These are phyloP conservation scores for Hymenotorrendiella dingleyae DNA, from an alignment of 2,329 filamentous ascomycete species.

Conservation along the genomic window DNA sequence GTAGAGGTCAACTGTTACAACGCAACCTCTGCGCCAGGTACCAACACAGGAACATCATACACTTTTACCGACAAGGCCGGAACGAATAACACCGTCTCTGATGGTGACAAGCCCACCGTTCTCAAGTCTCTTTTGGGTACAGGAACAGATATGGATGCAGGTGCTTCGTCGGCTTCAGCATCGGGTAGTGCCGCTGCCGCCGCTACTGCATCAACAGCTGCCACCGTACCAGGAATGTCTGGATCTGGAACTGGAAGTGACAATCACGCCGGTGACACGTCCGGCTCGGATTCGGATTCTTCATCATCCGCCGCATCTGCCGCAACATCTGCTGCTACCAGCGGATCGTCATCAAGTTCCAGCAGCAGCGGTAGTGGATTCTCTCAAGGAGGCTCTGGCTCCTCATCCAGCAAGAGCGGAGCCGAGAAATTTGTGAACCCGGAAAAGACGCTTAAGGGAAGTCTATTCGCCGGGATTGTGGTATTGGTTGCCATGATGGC, in stretches of 20 bases:
- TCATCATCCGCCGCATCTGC: background rate
- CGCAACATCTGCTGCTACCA: background rate
- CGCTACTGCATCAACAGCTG: conserved; percentile 19
- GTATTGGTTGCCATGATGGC: conserved; percentile 29
- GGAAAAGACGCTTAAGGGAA: conserved; percentile 25
- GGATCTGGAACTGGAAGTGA: conserved; percentile 43
- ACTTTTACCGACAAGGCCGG: conserved; percentile 59
- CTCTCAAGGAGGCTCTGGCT: conserved; percentile 24
- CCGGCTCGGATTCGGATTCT: conserved; percentile 2
- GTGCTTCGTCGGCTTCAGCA: conserved; percentile 33
- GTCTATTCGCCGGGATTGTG: conserved; percentile 28
- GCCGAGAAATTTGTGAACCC: conserved; percentile 23
- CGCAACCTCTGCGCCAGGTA: conserved; percentile 53
- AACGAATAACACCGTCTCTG: conserved; percentile 71
- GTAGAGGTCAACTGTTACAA: conserved; percentile 85
- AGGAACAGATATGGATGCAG: conserved; percentile 64
- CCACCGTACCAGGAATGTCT: conserved; percentile 50
- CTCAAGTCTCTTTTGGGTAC: conserved; percentile 77
- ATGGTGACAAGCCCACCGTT: conserved; percentile 68
- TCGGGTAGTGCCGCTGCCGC: conserved; percentile 20
- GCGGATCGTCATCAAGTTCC: background rate
- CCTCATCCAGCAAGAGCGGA: conserved; percentile 14
- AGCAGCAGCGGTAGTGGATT: conserved; percentile 23
- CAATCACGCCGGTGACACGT: conserved; percentile 16
- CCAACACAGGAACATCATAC: conserved; percentile 67